phyloP scores from a whole-genome alignment of 352 stramenopile species.

The Globisporangium okanoganense region DNA sequence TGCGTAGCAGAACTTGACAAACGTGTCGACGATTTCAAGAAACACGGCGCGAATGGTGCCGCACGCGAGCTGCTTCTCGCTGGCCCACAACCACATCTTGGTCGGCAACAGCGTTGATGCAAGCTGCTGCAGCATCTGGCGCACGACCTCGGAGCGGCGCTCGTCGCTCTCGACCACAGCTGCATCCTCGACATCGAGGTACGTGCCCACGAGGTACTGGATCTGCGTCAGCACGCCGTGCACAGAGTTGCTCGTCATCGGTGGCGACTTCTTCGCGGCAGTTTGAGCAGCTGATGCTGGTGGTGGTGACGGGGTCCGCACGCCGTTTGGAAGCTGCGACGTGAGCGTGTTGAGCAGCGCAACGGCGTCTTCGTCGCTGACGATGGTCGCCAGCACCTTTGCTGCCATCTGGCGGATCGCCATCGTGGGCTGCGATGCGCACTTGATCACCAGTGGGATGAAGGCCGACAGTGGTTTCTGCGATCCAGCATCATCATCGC shows the following conservation, averaged over 20 bases:
- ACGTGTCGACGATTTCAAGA: slow-evolving; percentile 41
- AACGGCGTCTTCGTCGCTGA: slow-evolving; percentile 48
- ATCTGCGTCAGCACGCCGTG: slow-evolving; percentile 66
- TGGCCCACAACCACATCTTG: slow-evolving; percentile 48
- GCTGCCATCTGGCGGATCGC: slow-evolving; percentile 78
- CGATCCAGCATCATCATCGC: slow-evolving; percentile 39
- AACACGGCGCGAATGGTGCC: slow-evolving; percentile 44
- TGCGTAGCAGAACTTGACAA: slow-evolving; percentile 30
- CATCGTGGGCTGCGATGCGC: slow-evolving; percentile 65
- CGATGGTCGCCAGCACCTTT: slow-evolving; percentile 67
- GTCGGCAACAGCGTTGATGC: slow-evolving; percentile 30
- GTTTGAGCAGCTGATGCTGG: too few relatives aligned
- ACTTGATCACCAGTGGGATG: slow-evolving; percentile 62
- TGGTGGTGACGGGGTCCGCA: slow-evolving; percentile 4
- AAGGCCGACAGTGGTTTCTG: slow-evolving; percentile 44
- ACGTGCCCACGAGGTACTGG: slow-evolving; percentile 43
- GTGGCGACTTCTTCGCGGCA: background rate
- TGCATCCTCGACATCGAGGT: slow-evolving; percentile 14
- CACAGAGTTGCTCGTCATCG: slow-evolving; percentile 53
- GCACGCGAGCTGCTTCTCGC: slow-evolving; percentile 21
- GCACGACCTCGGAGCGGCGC: slow-evolving; percentile 5
- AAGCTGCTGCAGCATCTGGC: slow-evolving; percentile 28
- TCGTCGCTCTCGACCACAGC: slow-evolving; percentile 4
- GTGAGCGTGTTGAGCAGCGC: slow-evolving; percentile 35
- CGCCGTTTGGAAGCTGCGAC: slow-evolving; percentile 35